Evolutionary conservation across 164 flowering plant genomes (phyloP).

Genomic region (Hamamelis virginiana): DNA sequence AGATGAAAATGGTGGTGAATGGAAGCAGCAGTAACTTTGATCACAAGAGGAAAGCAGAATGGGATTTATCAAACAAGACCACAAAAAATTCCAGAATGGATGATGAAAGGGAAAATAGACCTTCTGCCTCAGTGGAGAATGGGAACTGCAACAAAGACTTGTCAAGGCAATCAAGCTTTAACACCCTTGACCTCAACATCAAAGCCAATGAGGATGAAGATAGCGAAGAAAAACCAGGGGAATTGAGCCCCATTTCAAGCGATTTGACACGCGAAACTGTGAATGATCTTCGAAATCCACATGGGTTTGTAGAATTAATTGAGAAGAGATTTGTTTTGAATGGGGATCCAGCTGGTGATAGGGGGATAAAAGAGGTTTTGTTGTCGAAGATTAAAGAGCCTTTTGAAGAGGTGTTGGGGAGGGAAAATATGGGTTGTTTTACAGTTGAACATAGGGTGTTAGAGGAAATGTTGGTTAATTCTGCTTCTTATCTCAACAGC

Average conservation of each 20-base stretch:
- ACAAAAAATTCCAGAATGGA: slow-evolving; percentile 40
- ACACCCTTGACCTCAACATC: slow-evolving; percentile 62
- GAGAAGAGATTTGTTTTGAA: slow-evolving; percentile 37
- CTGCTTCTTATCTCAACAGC: slow-evolving; percentile 42
- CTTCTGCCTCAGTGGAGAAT: slow-evolving; percentile 5
- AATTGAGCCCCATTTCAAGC: slow-evolving; percentile 40
- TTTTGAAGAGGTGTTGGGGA: slow-evolving; percentile 37
- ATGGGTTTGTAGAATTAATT: slow-evolving; percentile 44
- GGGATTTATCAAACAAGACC: slow-evolving; percentile 32
- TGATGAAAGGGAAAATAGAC: slow-evolving; percentile 31
- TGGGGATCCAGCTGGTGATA: slow-evolving; percentile 18
- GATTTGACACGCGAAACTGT: slow-evolving; percentile 43
- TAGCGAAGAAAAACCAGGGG: slow-evolving; percentile 21
- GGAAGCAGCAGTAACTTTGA: slow-evolving; percentile 14
- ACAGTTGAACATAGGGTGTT: slow-evolving; percentile 51
- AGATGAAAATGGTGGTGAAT: slow-evolving; percentile 43
- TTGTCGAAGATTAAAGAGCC: slow-evolving; percentile 35
- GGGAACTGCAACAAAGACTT: slow-evolving; percentile 24
- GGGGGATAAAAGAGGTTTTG: slow-evolving; percentile 34
- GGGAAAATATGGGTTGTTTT: slow-evolving; percentile 25
- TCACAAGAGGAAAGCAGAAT: slow-evolving; percentile 53
- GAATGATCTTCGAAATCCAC: slow-evolving; percentile 12
- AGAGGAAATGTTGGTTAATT: slow-evolving; percentile 44
- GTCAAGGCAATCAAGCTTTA: slow-evolving; percentile 51
- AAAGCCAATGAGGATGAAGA: slow-evolving; percentile 50